These are phyloP conservation scores for Ganoderma multipileum DNA, from an alignment of 1,284 basidiomycete genomes.

Conservation along the genomic window DNA sequence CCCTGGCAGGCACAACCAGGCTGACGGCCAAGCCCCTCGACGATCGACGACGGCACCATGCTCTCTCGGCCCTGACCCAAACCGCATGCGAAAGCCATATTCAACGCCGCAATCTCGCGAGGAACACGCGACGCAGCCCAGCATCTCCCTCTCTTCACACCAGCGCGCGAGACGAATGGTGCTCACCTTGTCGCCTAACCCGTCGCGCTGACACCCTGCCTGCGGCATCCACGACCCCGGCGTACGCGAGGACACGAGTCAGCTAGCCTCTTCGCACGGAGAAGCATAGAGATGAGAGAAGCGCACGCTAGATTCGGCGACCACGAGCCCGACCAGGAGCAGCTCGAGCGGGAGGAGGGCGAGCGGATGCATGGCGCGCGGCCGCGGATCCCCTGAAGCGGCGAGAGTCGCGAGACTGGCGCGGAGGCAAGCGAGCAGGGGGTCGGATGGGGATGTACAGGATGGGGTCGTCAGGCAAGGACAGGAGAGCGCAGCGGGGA, in stretches of 20 bases:
- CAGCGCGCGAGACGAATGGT: neutral
- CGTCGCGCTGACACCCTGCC: slow-evolving; percentile 13
- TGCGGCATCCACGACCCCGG: neutral
- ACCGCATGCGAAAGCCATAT: neutral
- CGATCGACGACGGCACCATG: neutral
- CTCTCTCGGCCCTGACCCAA: neutral
- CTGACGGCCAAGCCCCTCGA: neutral
- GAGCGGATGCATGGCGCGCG: slow-evolving; percentile 17
- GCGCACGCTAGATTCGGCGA: slow-evolving; percentile 23
- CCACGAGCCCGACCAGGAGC: slow-evolving; percentile 16
- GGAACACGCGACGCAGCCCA: neutral
- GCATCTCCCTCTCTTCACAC: neutral
- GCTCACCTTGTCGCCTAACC: slow-evolving; percentile 24
- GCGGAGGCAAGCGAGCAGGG: neutral
- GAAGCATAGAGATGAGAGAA: slow-evolving; percentile 3
- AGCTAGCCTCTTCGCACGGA: slow-evolving; percentile 2
- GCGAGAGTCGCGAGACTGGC: no score
- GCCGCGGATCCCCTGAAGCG: slow-evolving; percentile 1
- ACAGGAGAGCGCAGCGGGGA: neutral
- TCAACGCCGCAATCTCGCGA: neutral
- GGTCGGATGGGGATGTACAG: neutral
- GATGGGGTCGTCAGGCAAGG: neutral
- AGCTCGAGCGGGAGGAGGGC: slow-evolving; percentile 20
- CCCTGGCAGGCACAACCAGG: neutral
- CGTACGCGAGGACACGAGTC: neutral